Conservation (phyloP, 2,329 filamentous ascomycete species). For the Leptographium flavum region DNA sequence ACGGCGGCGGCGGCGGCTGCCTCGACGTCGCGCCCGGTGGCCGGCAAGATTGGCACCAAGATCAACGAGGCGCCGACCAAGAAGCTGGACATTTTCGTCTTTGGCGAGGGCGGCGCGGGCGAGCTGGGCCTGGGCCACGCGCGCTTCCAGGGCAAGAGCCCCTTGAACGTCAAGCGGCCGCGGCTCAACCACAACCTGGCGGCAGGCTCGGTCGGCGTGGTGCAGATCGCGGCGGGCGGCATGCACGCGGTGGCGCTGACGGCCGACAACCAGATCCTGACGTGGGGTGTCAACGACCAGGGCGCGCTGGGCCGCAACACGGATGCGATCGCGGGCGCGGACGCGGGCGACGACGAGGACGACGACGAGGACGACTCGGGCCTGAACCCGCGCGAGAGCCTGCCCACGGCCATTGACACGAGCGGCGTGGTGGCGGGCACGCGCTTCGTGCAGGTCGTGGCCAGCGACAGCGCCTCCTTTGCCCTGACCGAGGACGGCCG, state of each 20-base stretch:
- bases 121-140: slow-evolving; percentile 68
- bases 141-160: slow-evolving; percentile 42
- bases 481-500: slow-evolving; percentile 59
- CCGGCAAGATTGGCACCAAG: slow-evolving; percentile 14
- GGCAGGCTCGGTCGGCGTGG: slow-evolving; percentile 46
- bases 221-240: slow-evolving; percentile 63
- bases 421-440: slow-evolving; percentile 15
- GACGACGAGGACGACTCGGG: slow-evolving; percentile 23
- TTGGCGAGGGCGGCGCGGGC: slow-evolving; percentile 66
- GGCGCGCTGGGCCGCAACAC: slow-evolving; percentile 67
- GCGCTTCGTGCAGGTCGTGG: slow-evolving; percentile 45
- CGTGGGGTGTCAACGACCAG: slow-evolving; percentile 81
- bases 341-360: slow-evolving; percentile 28
- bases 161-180: slow-evolving; percentile 61
- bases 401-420: slow-evolving; percentile 43
- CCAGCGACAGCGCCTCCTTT: slow-evolving; percentile 63
- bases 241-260: slow-evolving; percentile 73
- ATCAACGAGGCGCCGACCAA: slow-evolving; percentile 52
- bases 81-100: slow-evolving; percentile 61
- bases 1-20: slow-evolving; percentile 11
- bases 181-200: slow-evolving; percentile 50
- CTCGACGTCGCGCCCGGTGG: slow-evolving; percentile 17
- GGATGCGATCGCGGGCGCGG: slow-evolving; percentile 43
- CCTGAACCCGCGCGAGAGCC: slow-evolving; percentile 49
- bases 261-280: slow-evolving; percentile 66